Percentiles rank a stretch among this genome's conserved stretches.
Evolutionary conservation across 306 rosid species (phyloP).

Genomic region (Prunus persica): DNA sequence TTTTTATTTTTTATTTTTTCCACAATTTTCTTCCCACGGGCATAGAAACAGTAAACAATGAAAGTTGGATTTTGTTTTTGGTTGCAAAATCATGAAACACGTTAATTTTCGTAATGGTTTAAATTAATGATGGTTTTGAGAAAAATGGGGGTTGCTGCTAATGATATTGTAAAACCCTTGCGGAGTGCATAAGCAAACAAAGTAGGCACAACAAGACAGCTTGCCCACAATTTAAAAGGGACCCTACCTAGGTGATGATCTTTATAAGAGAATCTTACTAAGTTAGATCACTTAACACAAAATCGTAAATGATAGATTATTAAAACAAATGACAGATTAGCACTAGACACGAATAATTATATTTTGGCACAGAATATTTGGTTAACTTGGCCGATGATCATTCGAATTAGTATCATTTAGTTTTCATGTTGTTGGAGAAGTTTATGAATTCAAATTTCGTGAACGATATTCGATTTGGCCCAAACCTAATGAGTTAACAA

Average conservation of each 20-base stretch:
- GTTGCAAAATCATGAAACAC: neutral
- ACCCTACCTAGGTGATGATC: neutral
- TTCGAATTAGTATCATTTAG: neutral
- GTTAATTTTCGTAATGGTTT: neutral
- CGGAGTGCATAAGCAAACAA: constrained; percentile 16
- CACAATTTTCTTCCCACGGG: neutral
- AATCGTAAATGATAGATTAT: neutral
- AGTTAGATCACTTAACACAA: neutral
- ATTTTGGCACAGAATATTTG: neutral
- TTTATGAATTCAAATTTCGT: neutral
- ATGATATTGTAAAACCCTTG: neutral
- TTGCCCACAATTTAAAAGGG: neutral
- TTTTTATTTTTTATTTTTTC: neutral
- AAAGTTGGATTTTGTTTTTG: neutral
- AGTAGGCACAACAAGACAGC: constrained; percentile 1
- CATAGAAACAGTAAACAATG: neutral
- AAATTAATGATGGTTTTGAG: neutral
- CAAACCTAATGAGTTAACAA: neutral
- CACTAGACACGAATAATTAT: neutral
- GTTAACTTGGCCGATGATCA: neutral
- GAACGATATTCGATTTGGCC: neutral
- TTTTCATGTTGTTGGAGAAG: neutral
- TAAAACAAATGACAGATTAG: neutral
- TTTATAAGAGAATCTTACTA: neutral
- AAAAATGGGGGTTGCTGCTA: neutral